Percentiles rank a stretch among this genome's conserved stretches.
Conservation (phyloP, 2,329 filamentous ascomycete species). For the Rhexocercosporidium sp. region DNA sequence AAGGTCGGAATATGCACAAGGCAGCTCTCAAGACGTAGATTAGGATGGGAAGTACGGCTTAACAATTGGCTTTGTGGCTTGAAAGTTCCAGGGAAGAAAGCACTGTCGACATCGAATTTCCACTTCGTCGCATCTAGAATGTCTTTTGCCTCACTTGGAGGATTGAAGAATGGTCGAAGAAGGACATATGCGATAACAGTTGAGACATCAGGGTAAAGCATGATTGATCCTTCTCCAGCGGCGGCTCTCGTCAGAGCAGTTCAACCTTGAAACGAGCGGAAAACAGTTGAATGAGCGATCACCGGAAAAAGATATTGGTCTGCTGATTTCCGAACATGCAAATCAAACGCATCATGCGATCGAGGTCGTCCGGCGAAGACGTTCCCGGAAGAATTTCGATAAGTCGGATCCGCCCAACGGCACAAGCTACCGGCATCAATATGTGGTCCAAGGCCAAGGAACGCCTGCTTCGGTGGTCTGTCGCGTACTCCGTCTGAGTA, state of each 20-base stretch:
- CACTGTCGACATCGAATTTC: constrained; percentile 50
- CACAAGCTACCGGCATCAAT: constrained; percentile 76
- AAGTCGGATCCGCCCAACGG: constrained; percentile 73
- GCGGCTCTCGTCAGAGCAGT: constrained; percentile 73
- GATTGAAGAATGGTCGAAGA: constrained; percentile 78
- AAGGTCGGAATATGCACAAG: constrained; percentile 71
- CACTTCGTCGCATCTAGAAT: constrained; percentile 60
- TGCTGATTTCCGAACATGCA: constrained; percentile 68
- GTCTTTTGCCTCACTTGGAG: constrained; percentile 29
- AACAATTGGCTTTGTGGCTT: constrained; percentile 69
- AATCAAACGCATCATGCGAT: constrained; percentile 81
- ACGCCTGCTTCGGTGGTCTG: constrained; percentile 70
- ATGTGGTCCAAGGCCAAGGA: constrained; percentile 75
- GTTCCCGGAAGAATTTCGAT: constrained; percentile 72
- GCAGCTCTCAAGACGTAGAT: constrained; percentile 62
- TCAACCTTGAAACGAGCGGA: constrained; percentile 92
- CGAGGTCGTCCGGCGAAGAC: constrained; percentile 81
- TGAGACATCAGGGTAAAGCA: constrained; percentile 78
- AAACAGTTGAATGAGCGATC: constrained; percentile 80
- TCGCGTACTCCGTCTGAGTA: constrained; percentile 74
- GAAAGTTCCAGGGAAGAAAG: constrained; percentile 14
- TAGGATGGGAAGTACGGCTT: constrained; percentile 63
- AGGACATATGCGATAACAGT: constrained; percentile 80
- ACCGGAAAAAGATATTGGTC: constrained; percentile 79
- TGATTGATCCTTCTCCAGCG: constrained; percentile 77